Evolutionary conservation across 192 early-diverging fungal species (phyloP), one percentile per base, ranked within the genome.

Genomic region (Coemansia sp.): DNA sequence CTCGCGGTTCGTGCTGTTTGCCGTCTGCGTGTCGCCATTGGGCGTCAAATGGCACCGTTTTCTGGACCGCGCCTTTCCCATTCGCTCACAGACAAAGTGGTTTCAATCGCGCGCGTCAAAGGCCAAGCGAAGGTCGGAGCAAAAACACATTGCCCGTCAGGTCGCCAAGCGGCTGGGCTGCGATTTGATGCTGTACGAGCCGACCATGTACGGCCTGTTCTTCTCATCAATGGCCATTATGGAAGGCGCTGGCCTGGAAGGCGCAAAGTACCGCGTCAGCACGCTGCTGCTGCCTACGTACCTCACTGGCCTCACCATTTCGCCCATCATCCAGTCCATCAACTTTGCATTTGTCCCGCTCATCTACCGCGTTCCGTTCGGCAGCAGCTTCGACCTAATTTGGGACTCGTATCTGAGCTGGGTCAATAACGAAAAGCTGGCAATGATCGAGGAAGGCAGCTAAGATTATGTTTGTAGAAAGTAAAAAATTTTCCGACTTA

Each of bases 381-480:
- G 84, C 27, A 87, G 87, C 61, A 75, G 76, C 43, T 71, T 87
- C 53, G 87, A 85, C 17, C 70, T 90, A 32, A 76, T 86, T 36
- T 90, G 88, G 88, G 86, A 87, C 57, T 70, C 81, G 20, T 90
- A 87, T 50, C 74, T 90, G 7, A 90, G 88, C 64, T 85, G 82
- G 79, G 66, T 85, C 21, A 87, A 87, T 55, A 84, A 77, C 35
- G 69, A 71, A 32, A 71, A 70, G 47, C 38, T 62, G 19, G 66
- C 67, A 8, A 53, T 59, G 58, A 54, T 69, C 12, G 58, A 61
- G 15, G 49, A 53, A 35, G 14, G 19, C 14, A 4, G 8, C n/a
- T 19, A 29, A 47, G 45, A 47, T 6, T 30, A 19, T 6, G 29
- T 19, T 47, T n/a, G n/a, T n/a, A n/a, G n/a, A n/a, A n/a, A n/a